These are phyloP conservation scores for Parastagonospora nodorum DNA, from an alignment of 2,329 filamentous ascomycete species.

Conservation along the genomic window DNA sequence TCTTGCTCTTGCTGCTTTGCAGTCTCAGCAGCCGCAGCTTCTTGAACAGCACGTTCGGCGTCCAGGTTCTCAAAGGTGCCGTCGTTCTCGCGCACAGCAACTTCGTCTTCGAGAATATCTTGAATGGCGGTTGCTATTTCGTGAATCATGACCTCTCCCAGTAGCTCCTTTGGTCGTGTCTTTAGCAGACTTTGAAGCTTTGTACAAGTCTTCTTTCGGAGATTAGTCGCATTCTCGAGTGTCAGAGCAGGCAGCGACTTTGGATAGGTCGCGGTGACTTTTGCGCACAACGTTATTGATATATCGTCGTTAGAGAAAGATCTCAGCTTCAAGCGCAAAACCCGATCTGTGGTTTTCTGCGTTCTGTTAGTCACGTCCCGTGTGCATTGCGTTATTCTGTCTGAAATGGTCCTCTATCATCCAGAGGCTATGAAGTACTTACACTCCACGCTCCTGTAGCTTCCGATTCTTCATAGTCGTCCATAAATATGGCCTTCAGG, in stretches of 20 bases:
- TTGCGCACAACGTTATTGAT: constrained; percentile 73
- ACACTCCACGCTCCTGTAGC: constrained; percentile 84
- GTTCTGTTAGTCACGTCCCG: neutral
- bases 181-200: constrained; percentile 73
- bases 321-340: constrained; percentile 80
- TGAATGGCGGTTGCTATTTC: constrained; percentile 65
- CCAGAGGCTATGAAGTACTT: constrained; percentile 34
- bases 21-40: constrained; percentile 69
- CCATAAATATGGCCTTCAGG: constrained; percentile 84
- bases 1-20: constrained; percentile 54
- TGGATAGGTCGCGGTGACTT: constrained; percentile 88
- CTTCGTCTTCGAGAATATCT: constrained; percentile 83
- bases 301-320: constrained; percentile 75
- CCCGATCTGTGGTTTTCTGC: constrained; percentile 76
- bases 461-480: constrained; percentile 80
- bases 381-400: neutral
- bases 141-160: constrained; percentile 69
- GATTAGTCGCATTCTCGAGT: constrained; percentile 65
- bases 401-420: neutral
- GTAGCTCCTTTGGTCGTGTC: constrained; percentile 67
- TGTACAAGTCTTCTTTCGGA: constrained; percentile 73
- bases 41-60: constrained; percentile 83
- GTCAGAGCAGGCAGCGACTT: constrained; percentile 77
- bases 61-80: constrained; percentile 82
- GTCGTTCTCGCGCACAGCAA: constrained; percentile 74